phyloP scores from a whole-genome alignment of 1,284 basidiomycete species.

The Melampsora larici-populina region DNA sequence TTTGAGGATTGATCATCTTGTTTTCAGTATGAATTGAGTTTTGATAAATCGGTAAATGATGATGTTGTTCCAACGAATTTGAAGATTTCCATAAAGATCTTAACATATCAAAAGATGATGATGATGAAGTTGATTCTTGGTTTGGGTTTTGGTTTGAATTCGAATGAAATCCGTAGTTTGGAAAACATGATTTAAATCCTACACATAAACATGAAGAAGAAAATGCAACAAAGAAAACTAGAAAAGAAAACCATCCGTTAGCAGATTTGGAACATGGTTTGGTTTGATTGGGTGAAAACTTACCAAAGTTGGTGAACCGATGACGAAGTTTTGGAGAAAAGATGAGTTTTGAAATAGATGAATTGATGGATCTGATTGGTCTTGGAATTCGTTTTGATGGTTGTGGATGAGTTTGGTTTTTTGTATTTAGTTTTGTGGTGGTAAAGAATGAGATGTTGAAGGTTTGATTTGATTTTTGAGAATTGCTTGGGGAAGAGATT shows the following conservation, averaged over 20 bases:
- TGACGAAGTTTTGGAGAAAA: neutral
- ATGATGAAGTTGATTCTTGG: neutral
- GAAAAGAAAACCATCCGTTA: neutral
- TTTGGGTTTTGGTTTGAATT: neutral
- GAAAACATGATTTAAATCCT: slow-evolving; percentile 20
- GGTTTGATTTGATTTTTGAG: too few relatives aligned
- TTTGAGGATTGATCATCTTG: neutral
- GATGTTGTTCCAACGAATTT: neutral
- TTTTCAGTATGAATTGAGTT: neutral
- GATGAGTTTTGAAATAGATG: neutral
- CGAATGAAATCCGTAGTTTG: slow-evolving; percentile 21
- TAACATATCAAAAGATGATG: neutral
- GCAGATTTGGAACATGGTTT: neutral
- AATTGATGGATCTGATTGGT: neutral
- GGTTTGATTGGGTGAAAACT: neutral
- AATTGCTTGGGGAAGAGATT: too few relatives aligned
- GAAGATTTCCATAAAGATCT: neutral
- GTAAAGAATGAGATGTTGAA: neutral
- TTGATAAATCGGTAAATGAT: neutral
- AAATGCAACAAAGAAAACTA: slow-evolving; percentile 31
- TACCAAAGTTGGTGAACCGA: neutral
- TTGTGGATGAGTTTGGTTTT: neutral
- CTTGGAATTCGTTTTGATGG: neutral
- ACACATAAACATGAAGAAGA: slow-evolving; percentile 26
- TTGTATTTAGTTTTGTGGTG: too few relatives aligned